A percentile compares a stretch with the other conserved stretches of the same genome.
phyloP scores from a whole-genome alignment of 257 asterid species.

The Avicennia marina region DNA sequence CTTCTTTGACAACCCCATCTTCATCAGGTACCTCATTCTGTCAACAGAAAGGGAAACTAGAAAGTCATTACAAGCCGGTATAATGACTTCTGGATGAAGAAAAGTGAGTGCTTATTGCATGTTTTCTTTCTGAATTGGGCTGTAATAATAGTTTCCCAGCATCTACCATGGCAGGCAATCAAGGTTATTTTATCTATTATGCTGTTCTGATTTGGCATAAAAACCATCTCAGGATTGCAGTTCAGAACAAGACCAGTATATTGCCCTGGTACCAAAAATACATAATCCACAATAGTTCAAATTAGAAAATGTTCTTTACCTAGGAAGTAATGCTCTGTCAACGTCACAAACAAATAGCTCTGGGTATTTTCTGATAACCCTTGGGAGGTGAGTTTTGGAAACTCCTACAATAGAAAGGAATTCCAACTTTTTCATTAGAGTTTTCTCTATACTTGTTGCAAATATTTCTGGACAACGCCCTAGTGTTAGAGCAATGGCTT shows the following conservation, averaged over 20 bases:
- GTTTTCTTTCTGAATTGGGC: no score
- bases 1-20: constrained; percentile 55
- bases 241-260: no score
- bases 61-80: no score
- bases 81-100: no score
- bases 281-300: no score
- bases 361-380: constrained; percentile 82
- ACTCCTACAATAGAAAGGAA: constrained; percentile 67
- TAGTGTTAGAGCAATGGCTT: constrained; percentile 53
- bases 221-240: no score
- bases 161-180: no score
- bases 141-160: no score
- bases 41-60: no score
- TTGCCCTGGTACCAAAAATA: no score
- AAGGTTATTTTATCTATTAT: no score
- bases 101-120: neutral
- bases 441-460: constrained; percentile 55
- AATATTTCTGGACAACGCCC: constrained; percentile 89
- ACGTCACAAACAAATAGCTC: constrained; percentile 80
- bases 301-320: constrained; percentile 42
- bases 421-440: constrained; percentile 65
- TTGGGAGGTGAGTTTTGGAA: constrained; percentile 53
- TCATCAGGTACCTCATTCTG: constrained; percentile 67
- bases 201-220: no score
- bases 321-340: constrained; percentile 69